Conservation (phyloP, 2,329 filamentous ascomycete species). For the Elsinoe necatrix region DNA sequence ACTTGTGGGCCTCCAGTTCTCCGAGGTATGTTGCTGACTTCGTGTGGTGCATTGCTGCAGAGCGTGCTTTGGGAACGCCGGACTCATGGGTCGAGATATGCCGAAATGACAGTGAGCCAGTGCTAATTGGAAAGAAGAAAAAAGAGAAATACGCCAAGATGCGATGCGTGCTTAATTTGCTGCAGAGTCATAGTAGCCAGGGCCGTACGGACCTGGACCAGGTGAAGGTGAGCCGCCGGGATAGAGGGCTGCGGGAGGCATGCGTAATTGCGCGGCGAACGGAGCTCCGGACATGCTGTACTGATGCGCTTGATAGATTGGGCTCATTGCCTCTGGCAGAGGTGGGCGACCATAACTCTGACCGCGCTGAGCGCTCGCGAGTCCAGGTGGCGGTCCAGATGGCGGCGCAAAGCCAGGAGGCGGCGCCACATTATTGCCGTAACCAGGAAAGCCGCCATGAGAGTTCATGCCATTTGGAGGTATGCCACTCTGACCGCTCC, state of each 20-base stretch:
- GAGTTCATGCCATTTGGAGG: slow-evolving; percentile 44
- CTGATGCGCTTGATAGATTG: slow-evolving; percentile 15
- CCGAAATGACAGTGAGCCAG: slow-evolving; percentile 6
- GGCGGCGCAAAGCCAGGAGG: slow-evolving; percentile 73
- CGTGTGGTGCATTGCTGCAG: slow-evolving; percentile 11
- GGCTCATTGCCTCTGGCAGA: slow-evolving; percentile 6
- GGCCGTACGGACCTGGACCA: background rate
- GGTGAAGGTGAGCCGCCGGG: slow-evolving; percentile 10
- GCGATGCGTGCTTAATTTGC: slow-evolving; percentile 8
- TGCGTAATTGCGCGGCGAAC: slow-evolving; percentile 13
- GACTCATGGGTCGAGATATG: slow-evolving; percentile 3
- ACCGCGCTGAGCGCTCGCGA: background rate
- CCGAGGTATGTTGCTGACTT: background rate
- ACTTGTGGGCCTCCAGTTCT: background rate
- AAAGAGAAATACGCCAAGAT: background rate
- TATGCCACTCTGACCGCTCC: slow-evolving; percentile 60
- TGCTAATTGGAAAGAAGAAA: background rate
- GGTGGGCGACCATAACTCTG: background rate
- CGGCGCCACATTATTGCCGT: slow-evolving; percentile 56
- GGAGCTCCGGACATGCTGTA: slow-evolving; percentile 15
- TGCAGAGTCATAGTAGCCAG: slow-evolving; percentile 13
- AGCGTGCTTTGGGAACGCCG: slow-evolving; percentile 6
- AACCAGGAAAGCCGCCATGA: slow-evolving; percentile 47
- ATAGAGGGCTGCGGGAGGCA: slow-evolving; percentile 13
- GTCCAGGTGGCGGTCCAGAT: slow-evolving; percentile 8